phyloP scores from a whole-genome alignment of 192 early-diverging fungal species.

The Oehlia diaphana region DNA sequence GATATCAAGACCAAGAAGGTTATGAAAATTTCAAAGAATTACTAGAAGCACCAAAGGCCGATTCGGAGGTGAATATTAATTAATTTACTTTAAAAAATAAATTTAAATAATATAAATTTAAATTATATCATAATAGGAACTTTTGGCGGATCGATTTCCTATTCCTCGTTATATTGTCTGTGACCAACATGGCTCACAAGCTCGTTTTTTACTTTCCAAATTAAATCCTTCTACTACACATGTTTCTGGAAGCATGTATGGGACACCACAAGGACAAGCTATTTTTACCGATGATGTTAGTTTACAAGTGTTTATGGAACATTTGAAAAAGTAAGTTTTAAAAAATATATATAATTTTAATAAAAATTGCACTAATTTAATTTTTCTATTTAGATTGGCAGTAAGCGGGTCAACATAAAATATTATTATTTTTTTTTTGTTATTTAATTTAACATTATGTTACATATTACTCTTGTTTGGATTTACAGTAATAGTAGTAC shows the following conservation, averaged over 20 bases:
- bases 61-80: constrained; percentile 61
- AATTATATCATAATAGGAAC: constrained; percentile 54
- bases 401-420: constrained; percentile 43
- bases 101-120: background rate
- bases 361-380: background rate
- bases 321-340: constrained; percentile 75
- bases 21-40: constrained; percentile 95
- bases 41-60: constrained; percentile 86
- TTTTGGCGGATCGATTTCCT: constrained; percentile 94
- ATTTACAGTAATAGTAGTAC: no score
- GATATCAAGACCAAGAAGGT: constrained; percentile 92
- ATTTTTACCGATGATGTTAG: constrained; percentile 99
- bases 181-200: constrained; percentile 96
- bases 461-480: no score
- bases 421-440: background rate
- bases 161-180: constrained; percentile 98
- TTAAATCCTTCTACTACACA: constrained; percentile 98
- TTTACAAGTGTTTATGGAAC: constrained; percentile 96
- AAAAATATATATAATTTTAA: background rate
- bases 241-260: constrained; percentile 70
- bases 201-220: constrained; percentile 96
- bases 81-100: background rate
- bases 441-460: no score
- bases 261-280: constrained; percentile 72
- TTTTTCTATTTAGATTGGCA: constrained; percentile 41